These are phyloP conservation scores for Lipomyces mesembrius DNA, from an alignment of 805 yeast species.

Conservation along the genomic window DNA sequence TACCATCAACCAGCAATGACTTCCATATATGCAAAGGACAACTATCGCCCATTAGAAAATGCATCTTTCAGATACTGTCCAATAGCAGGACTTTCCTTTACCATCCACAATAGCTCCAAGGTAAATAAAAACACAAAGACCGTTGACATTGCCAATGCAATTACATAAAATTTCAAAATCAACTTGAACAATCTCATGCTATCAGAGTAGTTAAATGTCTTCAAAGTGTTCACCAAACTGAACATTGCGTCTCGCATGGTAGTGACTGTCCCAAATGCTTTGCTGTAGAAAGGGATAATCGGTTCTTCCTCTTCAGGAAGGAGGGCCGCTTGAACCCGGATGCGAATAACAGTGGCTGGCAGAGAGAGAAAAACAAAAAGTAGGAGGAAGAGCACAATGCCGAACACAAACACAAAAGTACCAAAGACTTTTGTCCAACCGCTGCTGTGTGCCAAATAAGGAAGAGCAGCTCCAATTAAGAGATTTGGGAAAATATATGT, in stretches of 20 bases:
- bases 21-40: too few species aligned
- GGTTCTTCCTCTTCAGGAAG: slow-evolving; percentile 18
- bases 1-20: too few species aligned
- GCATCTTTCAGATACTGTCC: slow-evolving; percentile 2
- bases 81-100: slow-evolving; percentile 9
- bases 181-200: slow-evolving; percentile 4
- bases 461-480: not conserved
- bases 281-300: slow-evolving; percentile 12
- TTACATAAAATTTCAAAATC: not conserved
- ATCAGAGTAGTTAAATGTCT: slow-evolving; percentile 8
- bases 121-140: not conserved
- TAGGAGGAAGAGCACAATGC: not conserved
- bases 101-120: slow-evolving; percentile 7
- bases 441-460: not conserved
- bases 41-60: slow-evolving; percentile 1
- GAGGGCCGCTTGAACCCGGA: slow-evolving; percentile 16
- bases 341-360: slow-evolving; percentile 13
- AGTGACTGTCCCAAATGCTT: slow-evolving; percentile 9
- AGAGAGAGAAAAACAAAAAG: slow-evolving; percentile 10
- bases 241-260: slow-evolving; percentile 11
- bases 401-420: slow-evolving; percentile 5
- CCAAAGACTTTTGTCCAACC: slow-evolving; percentile 7
- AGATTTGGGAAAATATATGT: not conserved
- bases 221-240: slow-evolving; percentile 4
- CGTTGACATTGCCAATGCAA: not conserved